Conservation (phyloP, 805 yeast genomes). For the Diddensiella transvaalensis region DNA sequence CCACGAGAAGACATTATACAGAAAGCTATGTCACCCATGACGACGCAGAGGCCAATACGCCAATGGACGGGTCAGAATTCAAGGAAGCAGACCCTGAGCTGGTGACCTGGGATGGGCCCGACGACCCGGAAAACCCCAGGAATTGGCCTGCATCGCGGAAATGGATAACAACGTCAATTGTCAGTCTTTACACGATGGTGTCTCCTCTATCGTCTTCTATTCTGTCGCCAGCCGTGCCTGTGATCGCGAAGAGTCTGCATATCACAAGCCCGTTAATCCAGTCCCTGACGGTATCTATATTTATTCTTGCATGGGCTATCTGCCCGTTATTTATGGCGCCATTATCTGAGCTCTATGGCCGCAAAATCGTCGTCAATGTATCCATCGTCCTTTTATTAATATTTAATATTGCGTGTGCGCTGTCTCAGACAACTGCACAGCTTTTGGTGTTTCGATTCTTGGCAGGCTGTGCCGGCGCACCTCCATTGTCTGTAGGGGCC, state of each 20-base stretch:
- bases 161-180: constrained; percentile 43
- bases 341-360: constrained; percentile 61
- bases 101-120: constrained; percentile 62
- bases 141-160: constrained; percentile 51
- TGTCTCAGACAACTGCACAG: constrained; percentile 52
- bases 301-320: constrained; percentile 66
- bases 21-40: constrained; percentile 18
- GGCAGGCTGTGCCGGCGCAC: constrained; percentile 66
- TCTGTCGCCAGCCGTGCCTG: constrained; percentile 55
- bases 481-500: constrained; percentile 66
- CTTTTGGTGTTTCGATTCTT: constrained; percentile 57
- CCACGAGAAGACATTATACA: constrained; percentile 25
- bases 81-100: constrained; percentile 57
- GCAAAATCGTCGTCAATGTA: constrained; percentile 51
- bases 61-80: constrained; percentile 51
- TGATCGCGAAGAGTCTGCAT: constrained; percentile 44
- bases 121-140: constrained; percentile 61
- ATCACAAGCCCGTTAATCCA: constrained; percentile 42
- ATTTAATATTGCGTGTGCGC: constrained; percentile 53
- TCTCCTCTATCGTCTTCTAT: constrained; percentile 64
- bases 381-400: constrained; percentile 45
- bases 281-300: constrained; percentile 57
- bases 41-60: constrained; percentile 21
- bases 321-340: constrained; percentile 69
- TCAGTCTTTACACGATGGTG: constrained; percentile 52